phyloP scores from a whole-genome alignment of 2,329 filamentous ascomycete species.

The Claviceps humidiphila region DNA sequence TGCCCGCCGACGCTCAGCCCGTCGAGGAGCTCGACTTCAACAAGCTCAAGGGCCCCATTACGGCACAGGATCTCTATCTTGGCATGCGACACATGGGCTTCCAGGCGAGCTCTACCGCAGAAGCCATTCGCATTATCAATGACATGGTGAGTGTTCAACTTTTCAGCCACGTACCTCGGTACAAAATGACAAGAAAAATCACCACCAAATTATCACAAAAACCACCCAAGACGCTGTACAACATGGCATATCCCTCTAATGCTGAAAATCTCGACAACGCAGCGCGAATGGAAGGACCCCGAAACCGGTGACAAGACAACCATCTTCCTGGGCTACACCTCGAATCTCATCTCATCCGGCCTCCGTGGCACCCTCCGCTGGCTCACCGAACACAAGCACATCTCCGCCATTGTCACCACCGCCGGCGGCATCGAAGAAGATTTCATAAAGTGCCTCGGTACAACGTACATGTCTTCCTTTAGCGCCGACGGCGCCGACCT shows the following conservation, averaged over 20 bases:
- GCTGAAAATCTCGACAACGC: background rate
- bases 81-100: constrained; percentile 80
- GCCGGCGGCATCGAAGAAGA: constrained; percentile 95
- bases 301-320: constrained; percentile 71
- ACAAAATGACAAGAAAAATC: background rate
- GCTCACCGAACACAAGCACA: constrained; percentile 82
- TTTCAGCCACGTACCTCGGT: background rate
- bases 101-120: constrained; percentile 57
- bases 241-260: too few species aligned
- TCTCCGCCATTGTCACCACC: constrained; percentile 88
- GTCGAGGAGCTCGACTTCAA: constrained; percentile 93
- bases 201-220: background rate
- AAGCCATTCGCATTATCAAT: constrained; percentile 85
- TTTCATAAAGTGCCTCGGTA: constrained; percentile 92
- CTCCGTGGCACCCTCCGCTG: constrained; percentile 84
- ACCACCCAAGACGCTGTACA: background rate
- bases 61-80: constrained; percentile 69
- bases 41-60: constrained; percentile 62
- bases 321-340: constrained; percentile 95
- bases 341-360: constrained; percentile 92
- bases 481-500: constrained; percentile 62
- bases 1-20: constrained; percentile 64
- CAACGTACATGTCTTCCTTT: constrained; percentile 87
- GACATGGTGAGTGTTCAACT: constrained; percentile 57
- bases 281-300: constrained; percentile 68